Base-by-base conservation (phyloP, 176 grass and related monocot species). In the Carex kokanica region DNA sequence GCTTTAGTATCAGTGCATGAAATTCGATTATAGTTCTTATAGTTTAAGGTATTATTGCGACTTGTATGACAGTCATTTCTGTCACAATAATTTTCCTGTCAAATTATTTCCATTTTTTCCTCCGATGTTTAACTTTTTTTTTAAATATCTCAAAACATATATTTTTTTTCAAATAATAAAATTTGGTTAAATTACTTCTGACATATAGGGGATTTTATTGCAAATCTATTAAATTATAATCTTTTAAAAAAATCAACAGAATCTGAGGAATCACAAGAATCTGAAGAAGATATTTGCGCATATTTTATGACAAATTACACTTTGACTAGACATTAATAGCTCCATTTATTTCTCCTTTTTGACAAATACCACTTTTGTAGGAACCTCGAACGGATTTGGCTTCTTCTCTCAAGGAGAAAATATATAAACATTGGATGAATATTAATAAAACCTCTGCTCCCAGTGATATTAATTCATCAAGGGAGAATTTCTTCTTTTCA, bases 401-500 rank as follows among this genome's bases (percentile, higher is more conserved):
- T 86, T 80, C 23, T 86, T 85, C 25, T 13, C 70, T 90, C 71
- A 78, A 86, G 84, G 79, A 83, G 45, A 90, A 86, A 59, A 66
- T 90, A 67, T 71, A 86, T 80, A 84, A 86, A 32, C 62, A 90
- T 81, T 90, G 88, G 88, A 36, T 83, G 25, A 80, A 67, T 41
- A 90, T 86, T 36, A 86, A 78, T 32, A 90, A 84, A 51, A 52
- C 20, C 60, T 86, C 71, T 49, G 64, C 20, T 18, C 71, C 83
- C 0, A 9, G 23, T 74, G 77, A 81, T 51, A 79, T 85, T 45
- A 53, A 81, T 82, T 83, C 84, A 45, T 79, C 88, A 63, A 90
- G 34, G 49, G 80, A 86, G 62, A 74, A 78, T 63, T 89, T 86
- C 54, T 90, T 89, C 62, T 89, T 90, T 61, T 90, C 84, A 78